Conservation (phyloP, 192 early-diverging fungal species). For the Coemansia sp. region DNA sequence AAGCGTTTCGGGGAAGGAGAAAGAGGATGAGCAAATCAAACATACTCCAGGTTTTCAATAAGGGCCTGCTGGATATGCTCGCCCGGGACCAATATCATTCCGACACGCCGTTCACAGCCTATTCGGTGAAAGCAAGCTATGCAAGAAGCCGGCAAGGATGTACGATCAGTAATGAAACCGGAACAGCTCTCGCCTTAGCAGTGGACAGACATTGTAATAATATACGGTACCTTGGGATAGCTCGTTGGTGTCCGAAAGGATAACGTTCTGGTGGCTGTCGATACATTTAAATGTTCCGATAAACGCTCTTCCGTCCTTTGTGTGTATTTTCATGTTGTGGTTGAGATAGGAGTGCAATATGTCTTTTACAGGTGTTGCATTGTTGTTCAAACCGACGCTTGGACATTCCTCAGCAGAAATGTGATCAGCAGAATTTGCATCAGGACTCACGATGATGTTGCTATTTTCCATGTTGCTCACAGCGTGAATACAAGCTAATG, state of each 20-base stretch:
- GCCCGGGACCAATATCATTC: conserved; percentile 54
- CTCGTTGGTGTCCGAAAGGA: conserved; percentile 44
- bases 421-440: too few species aligned
- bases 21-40: too few species aligned
- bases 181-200: too few species aligned
- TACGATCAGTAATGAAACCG: too few species aligned
- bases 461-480: too few species aligned
- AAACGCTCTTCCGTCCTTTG: conserved; percentile 37
- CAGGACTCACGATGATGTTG: too few species aligned
- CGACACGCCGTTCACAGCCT: conserved; percentile 44
- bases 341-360: conserved; percentile 33
- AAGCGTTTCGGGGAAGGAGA: background rate
- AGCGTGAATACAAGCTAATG: too few species aligned
- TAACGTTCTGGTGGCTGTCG: conserved; percentile 34
- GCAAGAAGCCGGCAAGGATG: background rate
- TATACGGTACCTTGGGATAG: conserved; percentile 21
- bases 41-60: conserved; percentile 48
- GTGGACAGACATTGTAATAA: too few species aligned
- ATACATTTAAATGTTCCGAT: conserved; percentile 44
- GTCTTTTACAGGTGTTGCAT: conserved; percentile 14
- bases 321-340: conserved; percentile 37
- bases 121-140: background rate
- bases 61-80: conserved; percentile 35
- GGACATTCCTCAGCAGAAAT: background rate
- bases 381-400: background rate